Percentiles rank a stretch among this genome's conserved stretches.
phyloP scores from a whole-genome alignment of 768 basidiomycete species.

The Amanita polypyramis region DNA sequence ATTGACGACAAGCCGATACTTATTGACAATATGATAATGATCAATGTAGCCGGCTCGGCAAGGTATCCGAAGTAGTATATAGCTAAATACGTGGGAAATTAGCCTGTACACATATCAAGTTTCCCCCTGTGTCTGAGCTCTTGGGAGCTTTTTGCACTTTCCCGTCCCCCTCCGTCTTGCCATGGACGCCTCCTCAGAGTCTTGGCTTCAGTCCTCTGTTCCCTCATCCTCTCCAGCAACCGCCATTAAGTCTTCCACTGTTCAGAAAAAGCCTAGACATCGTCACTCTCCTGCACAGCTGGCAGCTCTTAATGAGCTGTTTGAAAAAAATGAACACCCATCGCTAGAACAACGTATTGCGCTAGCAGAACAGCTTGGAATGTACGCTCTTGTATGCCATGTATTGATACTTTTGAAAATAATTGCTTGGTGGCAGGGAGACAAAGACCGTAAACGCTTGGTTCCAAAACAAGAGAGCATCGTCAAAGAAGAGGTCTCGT shows the following conservation, averaged over 20 bases:
- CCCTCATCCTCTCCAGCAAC: slow-evolving; percentile 15
- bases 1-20: neutral
- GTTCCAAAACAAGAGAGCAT: slow-evolving; percentile 83
- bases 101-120: slow-evolving; percentile 7
- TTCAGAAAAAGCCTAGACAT: slow-evolving; percentile 67
- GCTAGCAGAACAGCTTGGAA: slow-evolving; percentile 63
- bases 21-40: neutral
- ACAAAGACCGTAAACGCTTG: slow-evolving; percentile 80
- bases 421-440: slow-evolving; percentile 38
- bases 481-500: slow-evolving; percentile 61
- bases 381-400: slow-evolving; percentile 37
- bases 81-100: slow-evolving; percentile 7
- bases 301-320: slow-evolving; percentile 68
- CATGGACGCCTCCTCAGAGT: slow-evolving; percentile 3
- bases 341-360: slow-evolving; percentile 55
- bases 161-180: slow-evolving; percentile 10
- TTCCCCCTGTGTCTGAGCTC: slow-evolving; percentile 7
- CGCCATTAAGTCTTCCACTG: slow-evolving; percentile 24
- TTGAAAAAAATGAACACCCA: slow-evolving; percentile 68
- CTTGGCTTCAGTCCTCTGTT: slow-evolving; percentile 14
- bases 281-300: slow-evolving; percentile 66
- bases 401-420: slow-evolving; percentile 10
- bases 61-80: neutral
- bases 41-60: neutral
- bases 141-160: slow-evolving; percentile 8